Conservation (phyloP, 345 rosid genomes). For the Clausena lansium region DNA sequence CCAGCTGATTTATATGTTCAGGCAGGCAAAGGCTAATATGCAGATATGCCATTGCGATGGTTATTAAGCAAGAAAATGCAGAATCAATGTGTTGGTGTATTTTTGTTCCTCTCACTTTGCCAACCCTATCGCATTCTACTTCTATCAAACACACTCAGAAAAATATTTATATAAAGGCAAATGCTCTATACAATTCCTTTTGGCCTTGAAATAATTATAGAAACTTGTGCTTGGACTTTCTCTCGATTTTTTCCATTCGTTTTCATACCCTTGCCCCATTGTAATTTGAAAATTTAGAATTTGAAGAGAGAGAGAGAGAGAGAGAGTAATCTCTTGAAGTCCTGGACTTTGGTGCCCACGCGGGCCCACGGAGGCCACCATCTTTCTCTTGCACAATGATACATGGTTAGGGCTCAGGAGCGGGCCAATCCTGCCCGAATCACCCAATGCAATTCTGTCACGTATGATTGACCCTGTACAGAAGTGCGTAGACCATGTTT, state of each 20-base stretch:
- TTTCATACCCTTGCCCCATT: background rate
- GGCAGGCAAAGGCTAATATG: background rate
- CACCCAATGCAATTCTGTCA: background rate
- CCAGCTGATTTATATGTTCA: too few relatives aligned
- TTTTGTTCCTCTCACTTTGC: background rate
- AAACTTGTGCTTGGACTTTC: too few relatives aligned
- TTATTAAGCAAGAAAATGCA: background rate
- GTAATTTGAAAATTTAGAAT: background rate
- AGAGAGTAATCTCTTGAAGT: slow-evolving; percentile 1
- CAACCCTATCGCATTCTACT: background rate
- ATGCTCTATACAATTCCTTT: too few relatives aligned
- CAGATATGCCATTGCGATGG: background rate
- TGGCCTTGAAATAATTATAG: too few relatives aligned
- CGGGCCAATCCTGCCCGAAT: background rate
- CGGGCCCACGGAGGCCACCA: background rate
- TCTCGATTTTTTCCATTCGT: too few relatives aligned
- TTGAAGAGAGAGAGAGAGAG: background rate
- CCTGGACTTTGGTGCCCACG: background rate
- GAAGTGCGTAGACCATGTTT: background rate
- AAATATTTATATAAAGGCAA: too few relatives aligned
- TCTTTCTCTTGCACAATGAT: background rate
- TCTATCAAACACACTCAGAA: background rate
- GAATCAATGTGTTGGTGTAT: background rate
- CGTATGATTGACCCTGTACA: background rate
- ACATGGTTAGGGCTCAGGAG: background rate